phyloP scores from a whole-genome alignment of 2,329 filamentous ascomycete genomes.

The Paecilomyces sp. region DNA sequence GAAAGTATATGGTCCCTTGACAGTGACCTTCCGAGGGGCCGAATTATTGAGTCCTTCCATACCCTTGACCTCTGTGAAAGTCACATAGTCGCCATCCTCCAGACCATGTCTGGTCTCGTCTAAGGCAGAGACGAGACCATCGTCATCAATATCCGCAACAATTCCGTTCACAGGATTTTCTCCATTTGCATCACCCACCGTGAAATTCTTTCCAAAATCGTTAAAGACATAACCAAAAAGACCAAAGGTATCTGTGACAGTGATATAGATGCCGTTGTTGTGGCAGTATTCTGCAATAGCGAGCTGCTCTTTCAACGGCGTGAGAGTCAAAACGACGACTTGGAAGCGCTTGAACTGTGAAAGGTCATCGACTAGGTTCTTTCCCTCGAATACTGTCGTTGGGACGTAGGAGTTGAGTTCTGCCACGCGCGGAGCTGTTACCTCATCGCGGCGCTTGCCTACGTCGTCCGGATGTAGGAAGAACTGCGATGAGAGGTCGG shows the following conservation, averaged over 20 bases:
- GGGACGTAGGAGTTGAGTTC: constrained; percentile 97
- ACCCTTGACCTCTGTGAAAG: constrained; percentile 86
- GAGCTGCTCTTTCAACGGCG: constrained; percentile 71
- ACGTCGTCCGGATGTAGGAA: constrained; percentile 85
- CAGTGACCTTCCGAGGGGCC: constrained; percentile 81
- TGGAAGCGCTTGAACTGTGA: constrained; percentile 84
- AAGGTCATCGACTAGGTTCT: constrained; percentile 66
- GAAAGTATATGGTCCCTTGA: constrained; percentile 96
- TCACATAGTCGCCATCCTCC: constrained; percentile 94
- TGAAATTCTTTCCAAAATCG: constrained; percentile 93
- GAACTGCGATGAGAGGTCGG: constrained; percentile 94
- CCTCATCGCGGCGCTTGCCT: constrained; percentile 80
- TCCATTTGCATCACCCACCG: constrained; percentile 80
- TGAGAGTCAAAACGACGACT: constrained; percentile 83
- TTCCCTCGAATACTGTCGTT: constrained; percentile 61
- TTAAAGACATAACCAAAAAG: constrained; percentile 95
- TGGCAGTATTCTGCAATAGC: constrained; percentile 89
- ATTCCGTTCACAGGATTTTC: constrained; percentile 85
- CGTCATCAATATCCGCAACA: constrained; percentile 79
- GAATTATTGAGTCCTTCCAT: constrained; percentile 81
- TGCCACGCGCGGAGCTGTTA: constrained; percentile 80
- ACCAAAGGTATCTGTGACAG: constrained; percentile 82
- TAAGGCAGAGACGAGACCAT: constrained; percentile 83
- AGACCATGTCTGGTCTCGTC: constrained; percentile 93
- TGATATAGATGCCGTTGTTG: constrained; percentile 82